Percentiles rank a stretch among this genome's conserved stretches.
These are phyloP conservation scores for Elaeis oleifera DNA, from an alignment of 202 grass and related monocot genomes.

Conservation along the genomic window DNA sequence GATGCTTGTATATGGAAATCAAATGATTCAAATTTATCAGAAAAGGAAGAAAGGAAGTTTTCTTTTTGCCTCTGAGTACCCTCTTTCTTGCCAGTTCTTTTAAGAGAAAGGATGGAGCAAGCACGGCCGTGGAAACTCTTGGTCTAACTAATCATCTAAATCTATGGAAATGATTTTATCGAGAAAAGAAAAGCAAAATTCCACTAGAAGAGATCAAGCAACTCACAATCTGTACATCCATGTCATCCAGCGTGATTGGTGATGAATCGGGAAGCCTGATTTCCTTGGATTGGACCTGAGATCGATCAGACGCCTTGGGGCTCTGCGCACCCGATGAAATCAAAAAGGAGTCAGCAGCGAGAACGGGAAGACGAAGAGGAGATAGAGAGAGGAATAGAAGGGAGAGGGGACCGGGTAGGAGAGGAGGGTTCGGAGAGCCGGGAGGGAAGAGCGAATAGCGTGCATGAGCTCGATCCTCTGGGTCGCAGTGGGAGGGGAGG, in stretches of 20 bases:
- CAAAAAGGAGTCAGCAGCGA: neutral
- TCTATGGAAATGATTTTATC: no score
- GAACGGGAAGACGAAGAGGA: neutral
- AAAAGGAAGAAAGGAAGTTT: no score
- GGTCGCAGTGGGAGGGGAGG: conserved; percentile 56
- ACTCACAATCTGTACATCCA: conserved; percentile 77
- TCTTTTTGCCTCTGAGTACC: no score
- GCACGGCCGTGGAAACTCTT: no score
- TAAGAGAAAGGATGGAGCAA: no score
- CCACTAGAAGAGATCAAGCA: neutral
- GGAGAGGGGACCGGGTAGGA: conserved; percentile 47
- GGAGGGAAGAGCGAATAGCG: conserved; percentile 61
- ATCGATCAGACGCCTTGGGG: conserved; percentile 71
- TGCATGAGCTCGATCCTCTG: conserved; percentile 86
- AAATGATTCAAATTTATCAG: no score
- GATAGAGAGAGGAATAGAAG: neutral
- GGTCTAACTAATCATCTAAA: no score
- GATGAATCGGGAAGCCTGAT: conserved; percentile 58
- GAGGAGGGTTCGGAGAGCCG: conserved; percentile 51
- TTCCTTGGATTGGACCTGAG: conserved; percentile 74
- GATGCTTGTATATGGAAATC: no score
- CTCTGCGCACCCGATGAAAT: conserved; percentile 36
- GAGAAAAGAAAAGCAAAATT: no score
- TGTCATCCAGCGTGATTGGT: conserved; percentile 72
- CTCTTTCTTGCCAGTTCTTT: no score